phyloP scores from a whole-genome alignment of 2,329 filamentous ascomycete species.

The Colletotrichum tabaci region DNA sequence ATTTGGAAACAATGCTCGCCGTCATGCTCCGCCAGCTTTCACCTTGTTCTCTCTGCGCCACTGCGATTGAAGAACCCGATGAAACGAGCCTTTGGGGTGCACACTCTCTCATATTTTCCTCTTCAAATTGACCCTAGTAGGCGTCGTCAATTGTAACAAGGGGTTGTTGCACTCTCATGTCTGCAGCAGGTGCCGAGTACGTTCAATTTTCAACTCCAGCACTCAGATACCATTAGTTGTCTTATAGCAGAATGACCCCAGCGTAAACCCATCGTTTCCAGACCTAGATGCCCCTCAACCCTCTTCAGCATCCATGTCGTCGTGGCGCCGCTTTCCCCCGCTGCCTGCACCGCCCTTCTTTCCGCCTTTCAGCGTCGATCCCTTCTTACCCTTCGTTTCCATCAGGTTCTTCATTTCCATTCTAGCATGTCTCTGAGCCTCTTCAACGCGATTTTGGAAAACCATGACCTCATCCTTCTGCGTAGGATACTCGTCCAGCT shows the following conservation, averaged over 20 bases:
- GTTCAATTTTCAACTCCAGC: not conserved
- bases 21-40: too few species aligned
- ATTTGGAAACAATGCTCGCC: too few species aligned
- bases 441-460: conserved; percentile 82
- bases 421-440: conserved; percentile 85
- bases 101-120: too few species aligned
- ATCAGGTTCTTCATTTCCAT: conserved; percentile 86
- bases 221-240: not conserved
- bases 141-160: too few species aligned
- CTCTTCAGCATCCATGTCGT: conserved; percentile 84
- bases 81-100: too few species aligned
- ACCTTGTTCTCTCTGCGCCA: not conserved
- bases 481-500: conserved; percentile 77
- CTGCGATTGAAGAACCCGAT: too few species aligned
- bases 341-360: conserved; percentile 52
- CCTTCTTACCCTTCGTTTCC: conserved; percentile 75
- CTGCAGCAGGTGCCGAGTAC: not conserved
- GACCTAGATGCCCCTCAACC: conserved; percentile 59
- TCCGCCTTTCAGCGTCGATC: conserved; percentile 59
- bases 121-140: too few species aligned
- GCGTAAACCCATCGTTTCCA: not conserved
- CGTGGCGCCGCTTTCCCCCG: conserved; percentile 56
- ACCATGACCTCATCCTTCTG: conserved; percentile 90
- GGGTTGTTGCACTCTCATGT: not conserved
- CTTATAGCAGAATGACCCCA: not conserved